Evolutionary conservation across 2,329 filamentous ascomycete species (phyloP), one percentile per base, ranked within the genome.

Genomic region (Ceratocystis papillata): DNA sequence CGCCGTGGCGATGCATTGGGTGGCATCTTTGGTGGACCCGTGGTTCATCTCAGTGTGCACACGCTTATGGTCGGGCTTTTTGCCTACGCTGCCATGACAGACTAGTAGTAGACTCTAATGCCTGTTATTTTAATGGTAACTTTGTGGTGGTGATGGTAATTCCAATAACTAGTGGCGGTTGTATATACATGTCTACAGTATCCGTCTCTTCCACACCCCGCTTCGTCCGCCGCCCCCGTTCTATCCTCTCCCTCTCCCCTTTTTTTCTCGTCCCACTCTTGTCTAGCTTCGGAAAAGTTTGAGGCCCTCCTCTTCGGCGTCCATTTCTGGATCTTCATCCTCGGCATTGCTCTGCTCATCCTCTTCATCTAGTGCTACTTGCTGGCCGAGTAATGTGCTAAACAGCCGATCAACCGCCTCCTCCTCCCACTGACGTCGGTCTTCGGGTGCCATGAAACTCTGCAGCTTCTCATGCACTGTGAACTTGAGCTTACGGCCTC

Each of bases 401-500:
- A 92, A 92, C 74, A 93, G 84, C 67, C 84, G 77, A 71, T 94
- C 89, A 67, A 90, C 84, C 65, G 92, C 90, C 68, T 84, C 82
- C 70, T 87, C 85, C 69, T 89, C 88, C 94, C 94, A 99, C 17
- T 75, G 76, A 2, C 87, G 81, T 64, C 89, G 80, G 73, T 96
- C 89, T 74, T 96, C 90, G 0, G 91, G 87, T 10, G 92, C 92
- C 91, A 96, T 96, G 73, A 97, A 97, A 75, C 96, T 96, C 77
- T 96, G 90, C 72, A 99, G 76, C 79, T 97, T 97, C 78, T 97
- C 93, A 73, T 97, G 92, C 59, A 96, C 90, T 17, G 89, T 94
- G 76, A 93, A 99, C 48, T 90, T 83, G 81, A 99, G 83, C 78
- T 96, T 96, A 62, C 94, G 81, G 5, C 94, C 94, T 77, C 97